These are phyloP conservation scores for Colletotrichum incanum DNA, from an alignment of 2,329 filamentous ascomycete genomes.

Conservation along the genomic window DNA sequence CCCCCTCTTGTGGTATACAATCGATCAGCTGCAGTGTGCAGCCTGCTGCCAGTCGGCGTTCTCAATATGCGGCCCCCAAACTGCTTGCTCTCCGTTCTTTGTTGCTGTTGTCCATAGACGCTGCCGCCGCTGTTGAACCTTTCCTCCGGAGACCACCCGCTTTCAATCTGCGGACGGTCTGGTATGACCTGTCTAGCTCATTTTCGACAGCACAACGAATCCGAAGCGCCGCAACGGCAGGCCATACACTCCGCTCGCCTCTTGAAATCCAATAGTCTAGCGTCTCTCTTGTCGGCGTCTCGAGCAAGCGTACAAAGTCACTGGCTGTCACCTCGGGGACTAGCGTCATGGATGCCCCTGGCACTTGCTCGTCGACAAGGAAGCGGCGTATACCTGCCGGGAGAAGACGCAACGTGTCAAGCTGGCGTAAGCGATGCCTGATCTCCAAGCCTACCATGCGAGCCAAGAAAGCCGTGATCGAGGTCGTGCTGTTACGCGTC, in stretches of 20 bases:
- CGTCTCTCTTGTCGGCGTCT: conserved; percentile 82
- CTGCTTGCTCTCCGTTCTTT: conserved; percentile 46
- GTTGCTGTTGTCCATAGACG: conserved; percentile 32
- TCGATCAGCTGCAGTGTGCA: conserved; percentile 2
- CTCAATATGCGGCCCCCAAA: conserved; percentile 40
- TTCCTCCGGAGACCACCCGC: conserved; percentile 66
- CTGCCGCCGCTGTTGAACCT: conserved; percentile 48
- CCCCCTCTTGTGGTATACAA: neutral
- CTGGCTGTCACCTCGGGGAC: conserved; percentile 82
- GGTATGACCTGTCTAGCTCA: conserved; percentile 89
- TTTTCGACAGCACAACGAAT: conserved; percentile 89
- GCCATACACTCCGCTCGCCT: conserved; percentile 93
- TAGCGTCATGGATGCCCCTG: conserved; percentile 83
- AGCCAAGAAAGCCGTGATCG: conserved; percentile 71
- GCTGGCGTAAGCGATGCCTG: conserved; percentile 84
- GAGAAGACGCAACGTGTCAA: conserved; percentile 83
- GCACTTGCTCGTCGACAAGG: conserved; percentile 86
- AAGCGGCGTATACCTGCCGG: conserved; percentile 81
- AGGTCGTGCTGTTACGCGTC: conserved; percentile 72
- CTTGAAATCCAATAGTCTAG: conserved; percentile 88
- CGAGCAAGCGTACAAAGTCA: conserved; percentile 86
- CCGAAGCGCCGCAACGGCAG: conserved; percentile 85
- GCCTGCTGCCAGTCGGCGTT: conserved; percentile 12
- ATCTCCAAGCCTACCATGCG: conserved; percentile 83
- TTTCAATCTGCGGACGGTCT: conserved; percentile 78